These are phyloP conservation scores for Botryotinia convoluta DNA, from an alignment of 2,329 filamentous ascomycete species.

Conservation along the genomic window DNA sequence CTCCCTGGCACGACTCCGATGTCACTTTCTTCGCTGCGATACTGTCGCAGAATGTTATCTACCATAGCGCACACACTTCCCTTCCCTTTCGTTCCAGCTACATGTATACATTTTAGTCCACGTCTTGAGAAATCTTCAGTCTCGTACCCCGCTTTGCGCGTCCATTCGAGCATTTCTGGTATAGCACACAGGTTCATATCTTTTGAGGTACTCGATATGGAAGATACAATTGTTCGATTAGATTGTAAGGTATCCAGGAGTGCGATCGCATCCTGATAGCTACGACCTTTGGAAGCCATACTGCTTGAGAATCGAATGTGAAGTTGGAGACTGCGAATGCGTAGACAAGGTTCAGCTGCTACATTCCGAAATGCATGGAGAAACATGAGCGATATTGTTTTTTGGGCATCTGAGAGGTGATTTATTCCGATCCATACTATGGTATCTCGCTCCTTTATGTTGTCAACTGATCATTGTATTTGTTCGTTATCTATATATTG, in stretches of 20 bases:
- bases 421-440: not conserved
- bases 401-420: not conserved
- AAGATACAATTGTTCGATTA: constrained; percentile 30
- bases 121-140: constrained; percentile 27
- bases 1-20: constrained; percentile 6
- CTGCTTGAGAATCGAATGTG: constrained; percentile 10
- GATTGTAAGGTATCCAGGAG: constrained; percentile 34
- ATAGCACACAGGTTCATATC: constrained; percentile 35
- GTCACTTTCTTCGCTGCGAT: constrained; percentile 38
- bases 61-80: constrained; percentile 69
- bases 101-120: constrained; percentile 59
- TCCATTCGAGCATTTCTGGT: constrained; percentile 39
- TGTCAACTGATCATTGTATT: not conserved
- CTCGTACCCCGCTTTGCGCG: constrained; percentile 34
- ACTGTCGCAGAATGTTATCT: constrained; percentile 59
- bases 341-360: not conserved
- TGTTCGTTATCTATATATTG: not conserved
- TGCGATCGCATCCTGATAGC: constrained; percentile 28
- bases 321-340: not conserved
- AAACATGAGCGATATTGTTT: not conserved
- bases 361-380: not conserved
- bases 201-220: constrained; percentile 24
- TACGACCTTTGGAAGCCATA: constrained; percentile 8
- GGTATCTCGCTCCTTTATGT: not conserved
- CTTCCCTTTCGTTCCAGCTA: constrained; percentile 89